These are phyloP conservation scores for Pisolithus albus DNA, from an alignment of 768 basidiomycete species.

Conservation along the genomic window DNA sequence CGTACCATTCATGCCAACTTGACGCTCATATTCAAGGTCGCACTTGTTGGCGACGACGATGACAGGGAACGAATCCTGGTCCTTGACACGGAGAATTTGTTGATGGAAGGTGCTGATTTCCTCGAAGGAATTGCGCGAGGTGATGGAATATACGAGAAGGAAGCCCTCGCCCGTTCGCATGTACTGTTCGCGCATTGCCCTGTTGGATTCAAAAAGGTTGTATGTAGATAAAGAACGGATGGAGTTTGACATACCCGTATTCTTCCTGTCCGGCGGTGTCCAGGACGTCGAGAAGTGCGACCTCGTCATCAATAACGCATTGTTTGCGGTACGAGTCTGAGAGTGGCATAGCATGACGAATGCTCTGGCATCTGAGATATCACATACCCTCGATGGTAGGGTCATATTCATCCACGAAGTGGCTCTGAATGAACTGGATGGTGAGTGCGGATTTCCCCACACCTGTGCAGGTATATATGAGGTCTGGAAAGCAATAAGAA, in stretches of 20 bases:
- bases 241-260: slow-evolving; percentile 67
- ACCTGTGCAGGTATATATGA: slow-evolving; percentile 15
- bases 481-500: neutral
- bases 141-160: slow-evolving; percentile 95
- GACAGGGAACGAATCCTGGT: slow-evolving; percentile 91
- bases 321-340: slow-evolving; percentile 95
- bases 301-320: slow-evolving; percentile 96
- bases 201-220: slow-evolving; percentile 23
- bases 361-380: neutral
- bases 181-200: slow-evolving; percentile 98
- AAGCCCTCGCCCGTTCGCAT: slow-evolving; percentile 99
- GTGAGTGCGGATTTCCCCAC: slow-evolving; percentile 86
- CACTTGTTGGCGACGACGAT: slow-evolving; percentile 98
- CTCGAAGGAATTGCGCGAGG: slow-evolving; percentile 95
- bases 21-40: slow-evolving; percentile 92
- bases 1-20: slow-evolving; percentile 89
- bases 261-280: slow-evolving; percentile 99
- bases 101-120: slow-evolving; percentile 95
- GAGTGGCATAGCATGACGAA: neutral
- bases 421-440: slow-evolving; percentile 96
- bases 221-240: slow-evolving; percentile 1
- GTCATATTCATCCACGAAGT: slow-evolving; percentile 90
- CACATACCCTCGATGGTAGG: slow-evolving; percentile 86
- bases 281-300: slow-evolving; percentile 93
- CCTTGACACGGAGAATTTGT: slow-evolving; percentile 94